Evolutionary conservation across 306 rosid genomes (phyloP).

Genomic region (Quercus gilva): DNA sequence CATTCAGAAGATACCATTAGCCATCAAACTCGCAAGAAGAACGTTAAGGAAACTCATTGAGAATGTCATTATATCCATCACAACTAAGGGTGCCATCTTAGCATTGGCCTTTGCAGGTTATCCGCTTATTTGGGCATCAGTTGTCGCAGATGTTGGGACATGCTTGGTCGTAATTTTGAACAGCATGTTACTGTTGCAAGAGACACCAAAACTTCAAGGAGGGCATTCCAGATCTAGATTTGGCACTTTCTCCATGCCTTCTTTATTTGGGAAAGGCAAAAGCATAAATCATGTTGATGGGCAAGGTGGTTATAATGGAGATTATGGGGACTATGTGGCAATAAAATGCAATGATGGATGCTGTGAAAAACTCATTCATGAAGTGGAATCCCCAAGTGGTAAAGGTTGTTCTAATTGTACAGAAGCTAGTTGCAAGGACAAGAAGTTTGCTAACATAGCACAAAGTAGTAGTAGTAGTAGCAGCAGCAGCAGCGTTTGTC

Average conservation of each 20-base stretch:
- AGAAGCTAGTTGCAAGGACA: too few relatives aligned
- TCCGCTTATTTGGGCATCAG: slow-evolving; percentile 96
- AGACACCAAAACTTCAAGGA: slow-evolving; percentile 2
- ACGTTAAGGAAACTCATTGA: slow-evolving; percentile 56
- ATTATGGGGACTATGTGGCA: slow-evolving; percentile 20
- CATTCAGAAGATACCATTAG: slow-evolving; percentile 75
- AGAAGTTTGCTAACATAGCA: too few relatives aligned
- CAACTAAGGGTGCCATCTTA: slow-evolving; percentile 56
- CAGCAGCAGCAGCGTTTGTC: too few relatives aligned
- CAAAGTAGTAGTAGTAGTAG: too few relatives aligned
- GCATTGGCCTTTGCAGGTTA: slow-evolving; percentile 76
- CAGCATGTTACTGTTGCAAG: slow-evolving; percentile 76
- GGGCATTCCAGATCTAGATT: background rate
- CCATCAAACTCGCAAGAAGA: slow-evolving; percentile 65
- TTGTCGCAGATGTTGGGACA: slow-evolving; percentile 94
- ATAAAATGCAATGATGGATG: slow-evolving; percentile 18
- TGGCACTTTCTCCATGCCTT: slow-evolving; percentile 3
- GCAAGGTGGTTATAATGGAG: slow-evolving; percentile 28
- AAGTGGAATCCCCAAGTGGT: background rate
- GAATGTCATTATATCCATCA: slow-evolving; percentile 61
- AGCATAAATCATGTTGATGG: background rate
- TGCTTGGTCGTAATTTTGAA: slow-evolving; percentile 76
- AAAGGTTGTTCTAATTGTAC: background rate
- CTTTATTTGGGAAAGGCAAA: slow-evolving; percentile 8
- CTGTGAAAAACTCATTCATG: background rate